Percentiles rank a stretch among this genome's conserved stretches.
These are phyloP conservation scores for Crithidia brevicula DNA, from an alignment of 208 protist genomes.

Conservation along the genomic window DNA sequence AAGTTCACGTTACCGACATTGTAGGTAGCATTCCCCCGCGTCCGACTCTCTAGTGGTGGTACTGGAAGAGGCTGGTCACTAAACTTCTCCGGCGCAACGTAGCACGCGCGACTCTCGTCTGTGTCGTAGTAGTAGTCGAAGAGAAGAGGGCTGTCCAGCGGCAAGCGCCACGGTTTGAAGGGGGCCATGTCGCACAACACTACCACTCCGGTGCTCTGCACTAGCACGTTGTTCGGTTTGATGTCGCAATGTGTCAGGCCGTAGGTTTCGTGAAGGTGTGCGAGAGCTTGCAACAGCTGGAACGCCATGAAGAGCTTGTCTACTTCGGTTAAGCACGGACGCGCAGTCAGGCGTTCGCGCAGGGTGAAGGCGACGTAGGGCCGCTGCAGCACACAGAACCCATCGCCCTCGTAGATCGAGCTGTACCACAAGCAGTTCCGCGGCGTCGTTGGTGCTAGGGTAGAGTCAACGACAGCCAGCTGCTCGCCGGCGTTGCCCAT, in stretches of 20 bases:
- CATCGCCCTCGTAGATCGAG: constrained; percentile 27
- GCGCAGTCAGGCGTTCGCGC: constrained; percentile 68
- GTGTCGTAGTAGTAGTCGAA: constrained; percentile 93
- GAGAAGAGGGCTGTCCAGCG: constrained; percentile 69
- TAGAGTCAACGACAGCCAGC: constrained; percentile 40
- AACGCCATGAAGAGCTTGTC: constrained; percentile 69
- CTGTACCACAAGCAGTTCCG: constrained; percentile 34
- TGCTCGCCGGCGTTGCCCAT: constrained; percentile 44
- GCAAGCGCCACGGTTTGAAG: constrained; percentile 80
- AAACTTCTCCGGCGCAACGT: constrained; percentile 89
- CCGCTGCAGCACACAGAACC: constrained; percentile 71
- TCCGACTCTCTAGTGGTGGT: constrained; percentile 28
- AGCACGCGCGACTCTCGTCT: constrained; percentile 81
- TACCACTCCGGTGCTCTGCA: constrained; percentile 74
- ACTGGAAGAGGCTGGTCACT: constrained; percentile 36
- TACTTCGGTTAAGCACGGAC: constrained; percentile 50
- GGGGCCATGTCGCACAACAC: constrained; percentile 85
- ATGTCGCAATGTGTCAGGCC: constrained; percentile 87
- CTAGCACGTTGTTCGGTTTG: constrained; percentile 88
- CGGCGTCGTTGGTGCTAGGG: constrained; percentile 9
- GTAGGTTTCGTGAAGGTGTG: constrained; percentile 80
- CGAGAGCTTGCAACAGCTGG: constrained; percentile 73
- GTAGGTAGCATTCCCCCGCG: constrained; percentile 22
- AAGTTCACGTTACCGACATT: constrained; percentile 65
- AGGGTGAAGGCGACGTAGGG: constrained; percentile 80